Percentiles rank a stretch among this genome's conserved stretches.
Conservation (phyloP, 2,329 filamentous ascomycete species). For the Cytospora mali region DNA sequence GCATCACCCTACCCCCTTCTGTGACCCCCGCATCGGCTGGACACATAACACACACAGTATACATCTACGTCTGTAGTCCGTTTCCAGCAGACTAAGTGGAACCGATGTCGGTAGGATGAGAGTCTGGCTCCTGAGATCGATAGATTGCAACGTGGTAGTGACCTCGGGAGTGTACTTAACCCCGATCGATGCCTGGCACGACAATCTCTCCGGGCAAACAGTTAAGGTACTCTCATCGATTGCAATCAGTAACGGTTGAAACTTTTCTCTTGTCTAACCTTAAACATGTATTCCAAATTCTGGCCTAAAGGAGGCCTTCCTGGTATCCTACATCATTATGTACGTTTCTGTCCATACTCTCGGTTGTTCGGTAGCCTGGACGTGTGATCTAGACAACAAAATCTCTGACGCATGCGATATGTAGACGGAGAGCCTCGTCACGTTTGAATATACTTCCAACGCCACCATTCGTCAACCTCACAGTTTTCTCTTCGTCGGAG, state of each 20-base stretch:
- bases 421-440: slow-evolving; percentile 43
- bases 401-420: not conserved
- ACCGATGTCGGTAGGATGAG: not conserved
- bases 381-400: not conserved
- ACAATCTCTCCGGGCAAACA: not conserved
- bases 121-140: not conserved
- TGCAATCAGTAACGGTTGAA: not conserved
- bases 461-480: slow-evolving; percentile 39
- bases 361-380: not conserved
- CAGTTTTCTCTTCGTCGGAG: slow-evolving; percentile 55
- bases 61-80: not conserved
- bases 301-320: slow-evolving; percentile 39
- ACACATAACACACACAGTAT: not conserved
- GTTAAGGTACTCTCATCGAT: not conserved
- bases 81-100: not conserved
- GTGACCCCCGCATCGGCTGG: not conserved
- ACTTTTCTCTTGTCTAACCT: not conserved
- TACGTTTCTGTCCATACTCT: slow-evolving; percentile 26
- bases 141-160: not conserved
- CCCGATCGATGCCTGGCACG: not conserved
- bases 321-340: slow-evolving; percentile 40
- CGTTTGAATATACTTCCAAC: slow-evolving; percentile 42
- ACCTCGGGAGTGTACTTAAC: not conserved
- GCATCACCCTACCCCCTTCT: no score
- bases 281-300: slow-evolving; percentile 35